phyloP scores from a whole-genome alignment of 78 protist genomes.

The Emiliania huxleyi region DNA sequence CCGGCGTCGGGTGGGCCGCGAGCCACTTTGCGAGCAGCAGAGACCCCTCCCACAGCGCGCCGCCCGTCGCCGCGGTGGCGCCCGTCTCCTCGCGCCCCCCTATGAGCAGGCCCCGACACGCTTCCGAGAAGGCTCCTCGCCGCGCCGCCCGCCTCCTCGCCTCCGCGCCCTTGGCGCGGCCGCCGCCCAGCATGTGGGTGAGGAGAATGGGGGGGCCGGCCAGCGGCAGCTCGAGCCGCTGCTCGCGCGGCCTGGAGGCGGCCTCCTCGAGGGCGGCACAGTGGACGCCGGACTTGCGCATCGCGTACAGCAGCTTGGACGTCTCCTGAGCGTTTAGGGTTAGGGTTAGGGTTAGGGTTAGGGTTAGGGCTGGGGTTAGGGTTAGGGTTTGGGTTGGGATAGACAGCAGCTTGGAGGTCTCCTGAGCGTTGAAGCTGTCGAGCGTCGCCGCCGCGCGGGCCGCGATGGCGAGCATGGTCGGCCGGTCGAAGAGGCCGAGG shows the following conservation, averaged over 20 bases:
- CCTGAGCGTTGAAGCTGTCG: constrained; percentile 22
- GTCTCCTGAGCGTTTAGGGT: constrained; percentile 2
- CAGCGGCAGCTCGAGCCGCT: background rate
- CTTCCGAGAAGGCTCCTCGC: too few species aligned
- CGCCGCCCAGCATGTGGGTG: too few species aligned
- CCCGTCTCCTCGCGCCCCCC: constrained; percentile 24
- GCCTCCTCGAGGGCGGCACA: background rate
- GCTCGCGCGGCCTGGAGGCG: background rate
- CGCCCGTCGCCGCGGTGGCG: constrained; percentile 11
- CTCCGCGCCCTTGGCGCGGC: too few species aligned
- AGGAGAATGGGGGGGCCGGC: too few species aligned
- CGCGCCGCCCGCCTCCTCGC: too few species aligned
- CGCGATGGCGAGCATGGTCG: background rate
- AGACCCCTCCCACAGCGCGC: constrained; percentile 31
- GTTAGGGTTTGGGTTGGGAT: too few species aligned
- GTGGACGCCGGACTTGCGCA: constrained; percentile 5
- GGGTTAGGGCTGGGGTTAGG: too few species aligned
- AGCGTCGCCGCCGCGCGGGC: background rate
- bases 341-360: too few species aligned
- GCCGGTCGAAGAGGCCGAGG: background rate
- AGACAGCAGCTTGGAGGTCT: background rate
- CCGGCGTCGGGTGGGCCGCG: background rate
- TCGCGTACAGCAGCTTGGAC: background rate
- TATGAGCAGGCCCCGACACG: too few species aligned
- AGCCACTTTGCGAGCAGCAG: constrained; percentile 16